Base-by-base conservation (phyloP, 305 asterid species). In the Fraxinus albicans region DNA sequence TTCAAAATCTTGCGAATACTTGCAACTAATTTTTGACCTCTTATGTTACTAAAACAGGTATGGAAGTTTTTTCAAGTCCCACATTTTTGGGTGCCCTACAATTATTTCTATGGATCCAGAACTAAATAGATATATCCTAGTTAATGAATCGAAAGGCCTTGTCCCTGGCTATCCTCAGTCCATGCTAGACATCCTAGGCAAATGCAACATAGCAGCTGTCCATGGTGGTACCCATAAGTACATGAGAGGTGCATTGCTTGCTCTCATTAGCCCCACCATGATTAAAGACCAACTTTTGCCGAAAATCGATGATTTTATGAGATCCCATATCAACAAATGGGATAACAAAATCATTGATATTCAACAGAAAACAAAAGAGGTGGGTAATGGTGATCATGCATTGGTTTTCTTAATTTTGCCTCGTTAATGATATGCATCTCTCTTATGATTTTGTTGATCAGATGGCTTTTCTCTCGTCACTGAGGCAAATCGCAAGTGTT, bases 91-190 rank as follows among this genome's bases (percentile, higher is more conserved):
- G 1, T 90, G 99, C 82, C 99, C 98, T 21, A 94, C 98, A 73
- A 88, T 96, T 77, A 95, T 96, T 67, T 94, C 99, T 63, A 91
- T 96, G 99, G 98, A 96, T 91, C 94, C 96, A 80, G 99, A 91
- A 77, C 50, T 92, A 8, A 96, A 96, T 80, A 88, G 94, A 84
- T 93, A 94, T 79, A 93, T 96, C 34, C 88, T 96, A 80, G 89
- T 85, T 84, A 96, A 91, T 79, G 99, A 96, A 84, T 90, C 96
- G 47, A 96, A 93, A 79, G 99, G 99, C 29, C 91, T 96, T 53
- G 93, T 96, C 36, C 99, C 99, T 10, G 99, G 99, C 34, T 96
- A 96, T 85, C 99, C 99, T 0, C 98, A 96, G 38, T 96, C 98
- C 4, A 96, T 95, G 99, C 70, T 96, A 6, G 98, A 95, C 88